phyloP scores from a whole-genome alignment of 768 basidiomycete species.

The Tricholoma flavovirens region DNA sequence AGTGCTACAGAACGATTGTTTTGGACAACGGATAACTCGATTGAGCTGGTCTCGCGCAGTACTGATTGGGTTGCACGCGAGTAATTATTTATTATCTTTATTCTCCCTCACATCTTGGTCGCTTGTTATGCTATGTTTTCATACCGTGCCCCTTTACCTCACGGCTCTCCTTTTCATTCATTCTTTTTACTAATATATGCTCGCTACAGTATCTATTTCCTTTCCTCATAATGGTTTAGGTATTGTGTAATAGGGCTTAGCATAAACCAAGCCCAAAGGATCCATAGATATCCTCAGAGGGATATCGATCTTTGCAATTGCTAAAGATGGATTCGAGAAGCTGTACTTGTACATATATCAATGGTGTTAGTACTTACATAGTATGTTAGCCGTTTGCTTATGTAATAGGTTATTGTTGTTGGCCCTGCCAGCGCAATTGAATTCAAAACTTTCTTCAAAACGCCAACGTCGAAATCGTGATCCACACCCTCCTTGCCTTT shows the following conservation, averaged over 20 bases:
- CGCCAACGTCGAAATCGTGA: slow-evolving; percentile 1
- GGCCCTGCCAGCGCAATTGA: slow-evolving; percentile 4
- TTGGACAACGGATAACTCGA: slow-evolving; percentile 88
- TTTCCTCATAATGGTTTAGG: slow-evolving; percentile 3
- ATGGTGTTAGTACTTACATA: too few species aligned
- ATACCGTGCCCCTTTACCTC: slow-evolving; percentile 7
- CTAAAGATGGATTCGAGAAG: too few species aligned
- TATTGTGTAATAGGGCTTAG: slow-evolving; percentile 13
- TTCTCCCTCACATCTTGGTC: slow-evolving; percentile 9
- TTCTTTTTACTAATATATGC: not conserved
- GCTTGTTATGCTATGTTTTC: slow-evolving; percentile 12
- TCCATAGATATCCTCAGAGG: not conserved
- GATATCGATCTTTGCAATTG: too few species aligned
- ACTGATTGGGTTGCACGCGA: slow-evolving; percentile 83
- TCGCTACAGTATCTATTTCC: slow-evolving; percentile 8
- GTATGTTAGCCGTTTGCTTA: too few species aligned
- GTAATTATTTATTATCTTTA: slow-evolving; percentile 22
- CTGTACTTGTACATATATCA: too few species aligned
- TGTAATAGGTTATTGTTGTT: not conserved
- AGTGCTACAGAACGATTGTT: slow-evolving; percentile 90
- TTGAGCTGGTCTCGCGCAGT: slow-evolving; percentile 80
- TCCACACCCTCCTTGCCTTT: slow-evolving; percentile 5
- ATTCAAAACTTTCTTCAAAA: slow-evolving; percentile 1
- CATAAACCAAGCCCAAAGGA: not conserved
- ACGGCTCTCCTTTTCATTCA: not conserved